Conservation (phyloP, 352 stramenopile species). For the Phytophthora capsici region DNA sequence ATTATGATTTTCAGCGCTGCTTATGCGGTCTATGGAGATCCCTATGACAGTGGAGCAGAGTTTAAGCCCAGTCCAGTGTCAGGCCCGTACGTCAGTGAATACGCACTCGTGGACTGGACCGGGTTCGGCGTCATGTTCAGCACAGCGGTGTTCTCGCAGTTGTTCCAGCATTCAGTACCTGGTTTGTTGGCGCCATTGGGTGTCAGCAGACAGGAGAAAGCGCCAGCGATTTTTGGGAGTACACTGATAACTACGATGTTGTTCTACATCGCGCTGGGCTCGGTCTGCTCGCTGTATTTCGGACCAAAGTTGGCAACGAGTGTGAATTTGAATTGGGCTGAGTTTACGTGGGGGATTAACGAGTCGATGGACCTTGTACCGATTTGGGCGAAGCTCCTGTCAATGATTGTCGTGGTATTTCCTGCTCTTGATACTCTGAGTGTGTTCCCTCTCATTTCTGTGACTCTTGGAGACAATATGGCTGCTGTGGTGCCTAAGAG, state of each 20-base stretch:
- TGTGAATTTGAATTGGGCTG: conserved; percentile 93
- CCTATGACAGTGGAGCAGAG: conserved; percentile 59
- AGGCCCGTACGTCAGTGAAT: conserved; percentile 62
- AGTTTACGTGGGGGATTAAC: conserved; percentile 86
- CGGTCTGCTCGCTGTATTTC: conserved; percentile 86
- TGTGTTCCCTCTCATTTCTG: conserved; percentile 92
- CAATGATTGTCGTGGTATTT: conserved; percentile 89
- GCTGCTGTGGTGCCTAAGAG: conserved; percentile 56
- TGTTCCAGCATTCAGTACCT: conserved; percentile 93
- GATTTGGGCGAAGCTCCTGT: conserved; percentile 67
- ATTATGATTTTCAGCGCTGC: conserved; percentile 89
- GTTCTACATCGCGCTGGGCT: conserved; percentile 88
- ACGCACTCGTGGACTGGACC: conserved; percentile 64
- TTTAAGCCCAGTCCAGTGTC: conserved; percentile 1
- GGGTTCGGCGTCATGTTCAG: conserved; percentile 92
- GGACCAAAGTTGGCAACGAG: conserved; percentile 76
- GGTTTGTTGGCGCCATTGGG: conserved; percentile 81
- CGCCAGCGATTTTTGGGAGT: conserved; percentile 71
- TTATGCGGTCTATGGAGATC: conserved; percentile 76
- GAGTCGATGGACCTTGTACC: conserved; percentile 50
- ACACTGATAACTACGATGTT: conserved; percentile 85
- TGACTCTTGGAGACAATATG: conserved; percentile 93
- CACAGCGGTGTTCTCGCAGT: conserved; percentile 90
- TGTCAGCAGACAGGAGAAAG: conserved; percentile 61
- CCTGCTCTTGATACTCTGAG: conserved; percentile 90